A percentile compares a stretch with the other conserved stretches of the same genome.
Conservation (phyloP, 2,329 filamentous ascomycete genomes). For the Tympanopsis confertula region DNA sequence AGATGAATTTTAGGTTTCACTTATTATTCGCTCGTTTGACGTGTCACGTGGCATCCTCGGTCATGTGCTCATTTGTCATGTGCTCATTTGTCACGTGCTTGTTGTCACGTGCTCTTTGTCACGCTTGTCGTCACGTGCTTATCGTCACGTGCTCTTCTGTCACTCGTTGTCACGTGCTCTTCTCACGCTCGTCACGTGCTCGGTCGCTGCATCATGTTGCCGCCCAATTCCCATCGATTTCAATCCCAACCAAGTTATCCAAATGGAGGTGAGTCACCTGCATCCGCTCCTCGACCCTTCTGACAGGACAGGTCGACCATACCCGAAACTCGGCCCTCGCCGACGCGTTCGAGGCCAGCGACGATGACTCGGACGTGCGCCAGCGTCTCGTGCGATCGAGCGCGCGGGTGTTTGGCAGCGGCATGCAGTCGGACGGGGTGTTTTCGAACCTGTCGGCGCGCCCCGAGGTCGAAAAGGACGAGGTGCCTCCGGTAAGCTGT, state of each 20-base stretch:
- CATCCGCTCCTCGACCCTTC: slow-evolving; percentile 65
- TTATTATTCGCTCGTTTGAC: too few species aligned
- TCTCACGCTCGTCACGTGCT: too few species aligned
- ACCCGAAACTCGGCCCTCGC: slow-evolving; percentile 69
- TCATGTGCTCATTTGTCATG: too few species aligned
- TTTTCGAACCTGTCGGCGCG: slow-evolving; percentile 92
- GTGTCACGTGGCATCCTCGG: too few species aligned
- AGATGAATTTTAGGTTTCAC: too few species aligned
- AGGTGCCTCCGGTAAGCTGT: slow-evolving; percentile 75
- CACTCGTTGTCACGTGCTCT: not conserved
- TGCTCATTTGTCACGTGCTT: too few species aligned
- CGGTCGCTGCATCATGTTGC: too few species aligned
- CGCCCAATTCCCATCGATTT: too few species aligned
- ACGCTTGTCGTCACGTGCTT: not conserved
- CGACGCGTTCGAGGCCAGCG: slow-evolving; percentile 79
- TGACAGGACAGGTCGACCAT: slow-evolving; percentile 28
- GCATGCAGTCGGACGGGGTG: slow-evolving; percentile 80
- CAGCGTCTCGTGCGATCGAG: slow-evolving; percentile 72
- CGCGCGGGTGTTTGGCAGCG: slow-evolving; percentile 55
- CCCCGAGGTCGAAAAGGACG: slow-evolving; percentile 70
- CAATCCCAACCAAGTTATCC: too few species aligned
- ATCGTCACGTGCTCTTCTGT: too few species aligned
- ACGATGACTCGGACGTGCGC: slow-evolving; percentile 68
- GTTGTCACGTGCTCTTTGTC: too few species aligned
- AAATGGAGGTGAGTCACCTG: slow-evolving; percentile 49